A percentile compares a stretch with the other conserved stretches of the same genome.
Evolutionary conservation across 768 basidiomycete genomes (phyloP).

Genomic region (Kwoniella shandongensis): DNA sequence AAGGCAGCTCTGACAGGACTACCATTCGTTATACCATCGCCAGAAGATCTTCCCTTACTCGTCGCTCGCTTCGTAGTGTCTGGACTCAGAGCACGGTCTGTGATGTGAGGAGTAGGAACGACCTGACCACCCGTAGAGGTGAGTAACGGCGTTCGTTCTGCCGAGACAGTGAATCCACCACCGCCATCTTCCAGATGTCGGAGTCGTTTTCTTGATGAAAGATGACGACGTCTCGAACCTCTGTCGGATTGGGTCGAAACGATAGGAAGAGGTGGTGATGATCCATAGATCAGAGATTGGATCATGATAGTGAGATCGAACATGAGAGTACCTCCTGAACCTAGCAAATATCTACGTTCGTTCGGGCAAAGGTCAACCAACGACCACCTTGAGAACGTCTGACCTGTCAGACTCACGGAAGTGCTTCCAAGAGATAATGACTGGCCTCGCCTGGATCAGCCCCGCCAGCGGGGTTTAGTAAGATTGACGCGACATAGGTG

Average conservation of each 20-base stretch:
- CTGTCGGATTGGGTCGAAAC: slow-evolving; percentile 5
- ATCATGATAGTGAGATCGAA: slow-evolving; percentile 90
- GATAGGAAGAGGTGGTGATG: slow-evolving; percentile 33
- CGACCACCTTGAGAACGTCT: neutral
- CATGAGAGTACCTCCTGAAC: slow-evolving; percentile 86
- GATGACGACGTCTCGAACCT: slow-evolving; percentile 7
- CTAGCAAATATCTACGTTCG: slow-evolving; percentile 66
- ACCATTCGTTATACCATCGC: too few relatives aligned
- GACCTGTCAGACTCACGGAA: slow-evolving; percentile 89
- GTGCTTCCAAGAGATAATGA: slow-evolving; percentile 72
- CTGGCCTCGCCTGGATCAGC: slow-evolving; percentile 60
- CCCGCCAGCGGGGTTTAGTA: slow-evolving; percentile 64
- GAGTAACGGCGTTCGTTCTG: neutral
- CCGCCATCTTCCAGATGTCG: slow-evolving; percentile 32
- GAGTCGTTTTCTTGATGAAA: slow-evolving; percentile 13
- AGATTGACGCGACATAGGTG: slow-evolving; percentile 86
- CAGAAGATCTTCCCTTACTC: too few relatives aligned
- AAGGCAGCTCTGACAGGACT: too few relatives aligned
- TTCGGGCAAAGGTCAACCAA: too few relatives aligned
- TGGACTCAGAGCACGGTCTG: too few relatives aligned
- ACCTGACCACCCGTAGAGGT: too few relatives aligned
- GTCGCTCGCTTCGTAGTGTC: too few relatives aligned
- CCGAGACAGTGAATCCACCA: slow-evolving; percentile 1
- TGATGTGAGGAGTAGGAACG: too few relatives aligned
- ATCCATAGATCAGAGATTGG: slow-evolving; percentile 75